phyloP scores from a whole-genome alignment of 768 basidiomycete species.

The Leccinum aurantiacum region DNA sequence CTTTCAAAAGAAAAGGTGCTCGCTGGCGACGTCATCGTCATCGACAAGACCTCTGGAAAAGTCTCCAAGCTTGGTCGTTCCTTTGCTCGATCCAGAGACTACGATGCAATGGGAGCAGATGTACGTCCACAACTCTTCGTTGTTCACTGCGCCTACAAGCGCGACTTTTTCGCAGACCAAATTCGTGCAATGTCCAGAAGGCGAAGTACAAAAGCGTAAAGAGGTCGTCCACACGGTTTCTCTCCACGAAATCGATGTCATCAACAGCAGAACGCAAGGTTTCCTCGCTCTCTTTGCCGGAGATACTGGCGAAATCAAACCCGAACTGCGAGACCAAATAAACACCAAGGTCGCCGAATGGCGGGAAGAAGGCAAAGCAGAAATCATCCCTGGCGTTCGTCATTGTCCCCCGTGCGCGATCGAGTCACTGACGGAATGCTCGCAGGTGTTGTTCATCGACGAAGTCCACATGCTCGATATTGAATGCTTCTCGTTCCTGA shows the following conservation, averaged over 20 bases:
- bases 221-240: slow-evolving; percentile 98
- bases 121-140: slow-evolving; percentile 47
- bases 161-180: slow-evolving; percentile 64
- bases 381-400: slow-evolving; percentile 92
- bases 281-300: slow-evolving; percentile 94
- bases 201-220: slow-evolving; percentile 96
- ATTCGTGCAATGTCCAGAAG: slow-evolving; percentile 97
- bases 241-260: slow-evolving; percentile 98
- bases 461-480: slow-evolving; percentile 99
- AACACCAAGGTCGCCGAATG: slow-evolving; percentile 96
- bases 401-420: background rate
- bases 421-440: background rate
- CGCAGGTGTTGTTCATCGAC: slow-evolving; percentile 94
- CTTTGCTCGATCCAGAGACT: slow-evolving; percentile 95
- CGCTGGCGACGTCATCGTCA: slow-evolving; percentile 91
- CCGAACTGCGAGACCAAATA: slow-evolving; percentile 94
- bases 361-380: slow-evolving; percentile 98
- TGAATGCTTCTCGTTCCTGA: slow-evolving; percentile 98
- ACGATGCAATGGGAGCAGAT: slow-evolving; percentile 99
- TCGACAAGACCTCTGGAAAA: slow-evolving; percentile 97
- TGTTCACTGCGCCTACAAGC: background rate
- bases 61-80: slow-evolving; percentile 95
- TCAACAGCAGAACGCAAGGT: slow-evolving; percentile 97
- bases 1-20: slow-evolving; percentile 96
- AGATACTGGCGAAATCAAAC: slow-evolving; percentile 98